Conservation (phyloP, 2,329 filamentous ascomycete genomes). For the Ilyonectria destructans region DNA sequence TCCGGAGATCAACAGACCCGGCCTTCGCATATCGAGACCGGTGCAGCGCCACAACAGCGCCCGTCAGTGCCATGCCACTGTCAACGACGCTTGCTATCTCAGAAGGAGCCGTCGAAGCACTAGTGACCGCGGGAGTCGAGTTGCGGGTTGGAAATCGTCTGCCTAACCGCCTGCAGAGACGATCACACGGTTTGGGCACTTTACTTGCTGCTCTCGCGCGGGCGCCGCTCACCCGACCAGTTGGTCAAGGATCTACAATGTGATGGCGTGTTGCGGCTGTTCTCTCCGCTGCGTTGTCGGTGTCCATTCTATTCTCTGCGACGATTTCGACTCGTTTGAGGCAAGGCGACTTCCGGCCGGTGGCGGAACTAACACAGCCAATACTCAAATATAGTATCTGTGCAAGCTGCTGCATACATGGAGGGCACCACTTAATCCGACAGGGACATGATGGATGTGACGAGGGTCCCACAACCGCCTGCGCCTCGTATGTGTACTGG, state of each 20-base stretch:
- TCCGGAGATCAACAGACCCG: slow-evolving; percentile 26
- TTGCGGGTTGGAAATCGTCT: neutral
- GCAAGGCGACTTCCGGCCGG: neutral
- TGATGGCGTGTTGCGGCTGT: slow-evolving; percentile 18
- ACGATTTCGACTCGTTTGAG: neutral
- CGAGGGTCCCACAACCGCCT: neutral
- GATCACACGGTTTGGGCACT: slow-evolving; percentile 13
- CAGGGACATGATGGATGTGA: slow-evolving; percentile 12
- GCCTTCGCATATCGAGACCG: slow-evolving; percentile 13
- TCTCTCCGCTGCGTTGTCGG: neutral
- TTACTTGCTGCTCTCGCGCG: slow-evolving; percentile 11
- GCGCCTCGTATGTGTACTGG: slow-evolving; percentile 16
- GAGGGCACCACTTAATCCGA: neutral
- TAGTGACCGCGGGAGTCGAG: neutral
- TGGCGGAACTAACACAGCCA: slow-evolving; percentile 14
- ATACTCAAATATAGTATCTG: slow-evolving; percentile 17
- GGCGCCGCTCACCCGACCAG: neutral
- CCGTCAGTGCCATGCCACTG: neutral
- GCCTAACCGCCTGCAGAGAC: slow-evolving; percentile 10
- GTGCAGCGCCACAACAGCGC: slow-evolving; percentile 2
- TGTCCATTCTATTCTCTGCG: slow-evolving; percentile 2
- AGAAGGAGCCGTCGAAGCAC: neutral
- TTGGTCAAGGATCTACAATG: slow-evolving; percentile 7
- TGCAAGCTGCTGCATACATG: slow-evolving; percentile 4
- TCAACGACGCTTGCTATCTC: neutral